Evolutionary conservation across 108 stramenopile species (phyloP).

Genomic region (Skeletonema grethae): DNA sequence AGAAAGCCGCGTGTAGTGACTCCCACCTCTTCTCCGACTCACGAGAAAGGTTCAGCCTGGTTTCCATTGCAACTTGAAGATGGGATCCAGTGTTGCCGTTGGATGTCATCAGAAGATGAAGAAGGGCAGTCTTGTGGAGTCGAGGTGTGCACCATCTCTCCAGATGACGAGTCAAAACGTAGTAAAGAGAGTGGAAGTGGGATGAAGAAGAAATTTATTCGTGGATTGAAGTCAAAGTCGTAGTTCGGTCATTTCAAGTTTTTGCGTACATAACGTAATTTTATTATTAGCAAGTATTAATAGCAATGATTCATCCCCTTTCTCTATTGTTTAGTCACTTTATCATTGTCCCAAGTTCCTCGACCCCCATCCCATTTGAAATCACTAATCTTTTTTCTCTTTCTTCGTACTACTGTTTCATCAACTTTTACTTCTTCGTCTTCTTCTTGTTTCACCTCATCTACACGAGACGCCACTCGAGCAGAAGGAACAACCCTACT

Average conservation of each 20-base stretch:
- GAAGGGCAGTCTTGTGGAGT: neutral
- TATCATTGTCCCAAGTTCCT: slow-evolving; percentile 5
- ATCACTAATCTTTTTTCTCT: neutral
- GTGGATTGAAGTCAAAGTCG: neutral
- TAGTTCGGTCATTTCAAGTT: too few species aligned
- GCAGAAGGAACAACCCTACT: neutral
- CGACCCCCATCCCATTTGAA: slow-evolving; percentile 17
- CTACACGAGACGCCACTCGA: neutral
- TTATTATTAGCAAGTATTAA: neutral
- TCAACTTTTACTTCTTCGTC: neutral
- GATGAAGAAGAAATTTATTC: neutral
- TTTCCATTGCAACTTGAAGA: neutral
- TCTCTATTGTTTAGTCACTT: neutral
- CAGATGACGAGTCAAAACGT: neutral
- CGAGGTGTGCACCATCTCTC: neutral
- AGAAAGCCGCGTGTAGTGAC: neutral
- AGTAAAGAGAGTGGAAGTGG: neutral
- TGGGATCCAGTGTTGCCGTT: neutral
- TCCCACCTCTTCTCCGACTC: neutral
- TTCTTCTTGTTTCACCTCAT: neutral
- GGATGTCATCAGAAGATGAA: neutral
- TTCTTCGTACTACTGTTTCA: neutral
- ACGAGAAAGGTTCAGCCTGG: neutral
- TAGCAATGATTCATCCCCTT: neutral
- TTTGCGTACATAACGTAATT: neutral